Base-by-base conservation (phyloP, 1,284 basidiomycete species). In the Gymnopus androsaceus region DNA sequence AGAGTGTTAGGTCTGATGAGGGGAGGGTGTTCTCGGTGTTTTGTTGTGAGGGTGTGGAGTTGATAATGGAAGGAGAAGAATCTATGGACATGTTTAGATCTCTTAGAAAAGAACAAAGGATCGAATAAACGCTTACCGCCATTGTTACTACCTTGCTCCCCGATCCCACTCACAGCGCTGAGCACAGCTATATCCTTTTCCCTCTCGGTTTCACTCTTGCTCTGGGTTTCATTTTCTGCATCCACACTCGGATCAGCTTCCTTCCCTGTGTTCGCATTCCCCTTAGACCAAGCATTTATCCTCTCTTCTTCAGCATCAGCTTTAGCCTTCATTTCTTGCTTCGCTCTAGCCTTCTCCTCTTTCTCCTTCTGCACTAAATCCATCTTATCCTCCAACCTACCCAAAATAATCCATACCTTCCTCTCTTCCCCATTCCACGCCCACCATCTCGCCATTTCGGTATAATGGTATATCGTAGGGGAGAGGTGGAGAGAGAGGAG, bases 401-500 rank as follows among this genome's bases (percentile, higher is more conserved):
- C 60, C 30, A 78, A 56, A 7, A 78, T 58, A 21, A 63, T 36
- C 17, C 76, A 64, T 5, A 70, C 72, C 34, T 61, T 65, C 5
- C 47, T 8, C 1, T 60, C 54, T 37, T 75, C 63, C 1, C 70
- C 69, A 1, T 36, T 44, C 6, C 63, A 62, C 12, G 75, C 72
- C 59, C 72, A 77, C 34, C 57, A 63, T 6, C 72, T 68, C 0
- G 68, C 74, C 15, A 79, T 54, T 44, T 76, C 72, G 1, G 76
- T 77, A 45, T 71, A 75, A 50, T 76, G 72, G 50, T 74, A 68
- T 1, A 74, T 63, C 7, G 61, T 67, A 0, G 77, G 77, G 6
- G 58, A 51, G 21, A 77, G 50, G 4, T 69, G 69, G 5, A 71
- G 54, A 19, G 63, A 48, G 4, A 70, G 28, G 70, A 79, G 76